Evolutionary conservation across 2,329 filamentous ascomycete species (phyloP).

Genomic region (Colletotrichum tropicicola): DNA sequence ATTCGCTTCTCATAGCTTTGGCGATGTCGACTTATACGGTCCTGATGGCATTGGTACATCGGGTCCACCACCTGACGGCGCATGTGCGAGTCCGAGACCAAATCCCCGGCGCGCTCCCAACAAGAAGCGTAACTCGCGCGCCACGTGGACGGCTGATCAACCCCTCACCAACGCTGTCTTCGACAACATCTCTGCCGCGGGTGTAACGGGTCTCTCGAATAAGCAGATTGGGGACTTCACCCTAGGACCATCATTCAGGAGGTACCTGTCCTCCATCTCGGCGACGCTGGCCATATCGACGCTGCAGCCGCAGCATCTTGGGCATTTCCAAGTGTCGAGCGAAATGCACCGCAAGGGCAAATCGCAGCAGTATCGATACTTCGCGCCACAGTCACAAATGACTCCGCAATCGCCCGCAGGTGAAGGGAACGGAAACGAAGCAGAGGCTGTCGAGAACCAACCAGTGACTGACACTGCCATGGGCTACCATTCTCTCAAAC

Average conservation of each 20-base stretch:
- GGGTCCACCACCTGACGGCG: neutral
- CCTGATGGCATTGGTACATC: neutral
- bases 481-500: neutral
- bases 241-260: conserved; percentile 41
- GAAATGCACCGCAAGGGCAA: conserved; percentile 29
- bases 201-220: conserved; percentile 41
- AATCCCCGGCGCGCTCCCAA: neutral
- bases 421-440: neutral
- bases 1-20: neutral
- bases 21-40: neutral
- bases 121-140: neutral
- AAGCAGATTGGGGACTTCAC: conserved; percentile 40
- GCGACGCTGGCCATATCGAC: conserved; percentile 36
- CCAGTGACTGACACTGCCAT: too few species aligned
- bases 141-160: conserved; percentile 42
- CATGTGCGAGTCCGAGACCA: neutral
- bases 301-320: conserved; percentile 26
- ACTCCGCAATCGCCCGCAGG: neutral
- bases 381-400: neutral
- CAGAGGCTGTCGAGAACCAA: neutral
- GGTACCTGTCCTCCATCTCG: conserved; percentile 44
- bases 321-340: conserved; percentile 28
- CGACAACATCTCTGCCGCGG: conserved; percentile 43
- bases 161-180: conserved; percentile 42
- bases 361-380: conserved; percentile 28